Evolutionary conservation across 192 early-diverging fungal genomes (phyloP), one percentile per base, ranked within the genome.

Genomic region (Coemansia sp.): DNA sequence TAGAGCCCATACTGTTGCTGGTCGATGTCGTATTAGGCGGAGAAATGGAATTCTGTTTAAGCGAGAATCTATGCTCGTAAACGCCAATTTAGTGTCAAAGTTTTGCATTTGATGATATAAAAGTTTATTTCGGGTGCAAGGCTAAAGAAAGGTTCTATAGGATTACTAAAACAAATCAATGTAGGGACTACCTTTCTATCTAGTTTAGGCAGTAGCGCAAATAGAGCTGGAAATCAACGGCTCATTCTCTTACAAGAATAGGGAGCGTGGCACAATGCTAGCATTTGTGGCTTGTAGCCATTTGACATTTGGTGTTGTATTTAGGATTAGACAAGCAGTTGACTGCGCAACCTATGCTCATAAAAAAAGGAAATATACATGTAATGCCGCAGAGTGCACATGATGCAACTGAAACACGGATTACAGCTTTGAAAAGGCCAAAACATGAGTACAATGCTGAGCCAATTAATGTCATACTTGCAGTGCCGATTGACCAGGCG

Each of bases 1-100:
- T 16, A 62, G 37, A 0, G 64, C 75, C 75, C 75, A 78, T 10
- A 69, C 68, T 35, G 75, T 69, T 4, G 32, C 43, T 23, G 66
- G 54, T 4, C 55, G 58, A 27, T 45, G 41, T 45, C 41, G 12
- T 13, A 45, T 45, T 13, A n/a, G 16, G 3, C 41, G 14, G 41
- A 45, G 41, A n/a, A 45, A 3, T 5, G 41, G 1, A 13, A 45
- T 13, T 45, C 16, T 45, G 41, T n/a, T 45, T 45, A 45, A 45
- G 41, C 41, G 41, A n/a, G 41, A 13, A 45, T 45, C 41, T n/a
- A 45, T 45, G 7, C 32, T 35, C 32, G 32, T 9, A 35, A 35
- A 9, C 32, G 8, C 32, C 5, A 35, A 35, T 35, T 35, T 35
- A 35, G 32, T 35, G 32, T 35, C 9, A 35, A 35, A n/a, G 9